phyloP scores from a whole-genome alignment of 169 alveolate genomes.

The Cryptosporidium parvum region DNA sequence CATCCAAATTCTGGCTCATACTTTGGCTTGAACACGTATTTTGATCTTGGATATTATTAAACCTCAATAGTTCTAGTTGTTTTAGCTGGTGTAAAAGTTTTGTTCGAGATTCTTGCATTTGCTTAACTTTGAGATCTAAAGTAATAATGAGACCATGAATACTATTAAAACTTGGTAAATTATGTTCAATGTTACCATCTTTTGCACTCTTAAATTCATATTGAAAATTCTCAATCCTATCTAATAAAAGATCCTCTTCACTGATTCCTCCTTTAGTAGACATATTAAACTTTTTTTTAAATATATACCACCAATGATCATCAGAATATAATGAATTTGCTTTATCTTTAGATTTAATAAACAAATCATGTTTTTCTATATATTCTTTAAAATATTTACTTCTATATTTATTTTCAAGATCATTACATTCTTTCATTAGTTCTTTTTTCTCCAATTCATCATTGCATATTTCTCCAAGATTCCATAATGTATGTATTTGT shows the following conservation, averaged over 20 bases:
- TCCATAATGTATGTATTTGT: constrained; percentile 72
- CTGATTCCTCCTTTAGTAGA: not conserved
- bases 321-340: constrained; percentile 1
- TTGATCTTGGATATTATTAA: not conserved
- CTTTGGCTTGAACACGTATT: not conserved
- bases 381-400: constrained; percentile 8
- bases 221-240: constrained; percentile 10
- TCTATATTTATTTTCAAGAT: constrained; percentile 20
- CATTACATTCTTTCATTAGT: constrained; percentile 7
- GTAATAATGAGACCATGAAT: constrained; percentile 1
- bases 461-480: constrained; percentile 14
- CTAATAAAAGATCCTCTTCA: constrained; percentile 21
- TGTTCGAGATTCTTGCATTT: constrained; percentile 15
- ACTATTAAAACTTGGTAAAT: constrained; percentile 17
- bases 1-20: not conserved
- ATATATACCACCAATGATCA: constrained; percentile 58
- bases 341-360: constrained; percentile 25
- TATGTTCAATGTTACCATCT: constrained; percentile 8
- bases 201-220: constrained; percentile 61
- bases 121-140: not conserved
- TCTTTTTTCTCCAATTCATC: not conserved
- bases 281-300: not conserved
- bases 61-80: not conserved
- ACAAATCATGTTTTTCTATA: constrained; percentile 25
- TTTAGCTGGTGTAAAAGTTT: not conserved